Evolutionary conservation across 2,329 filamentous ascomycete species (phyloP).

Genomic region (Orbilia quercus): DNA sequence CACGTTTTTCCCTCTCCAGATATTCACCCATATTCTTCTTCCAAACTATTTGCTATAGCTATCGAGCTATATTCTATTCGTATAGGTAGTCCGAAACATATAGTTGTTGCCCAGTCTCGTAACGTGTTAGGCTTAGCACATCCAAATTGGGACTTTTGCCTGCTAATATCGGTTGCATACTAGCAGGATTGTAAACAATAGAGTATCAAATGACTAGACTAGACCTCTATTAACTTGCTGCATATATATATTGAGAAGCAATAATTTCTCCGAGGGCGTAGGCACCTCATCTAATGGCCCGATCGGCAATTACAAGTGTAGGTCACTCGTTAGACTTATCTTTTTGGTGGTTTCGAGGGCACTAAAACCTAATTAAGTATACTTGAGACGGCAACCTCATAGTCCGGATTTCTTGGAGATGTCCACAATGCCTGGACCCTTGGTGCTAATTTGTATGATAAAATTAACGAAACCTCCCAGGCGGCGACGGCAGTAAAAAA

Average conservation of each 20-base stretch:
- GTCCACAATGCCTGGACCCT: constrained; percentile 2
- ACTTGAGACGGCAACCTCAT: constrained; percentile 2
- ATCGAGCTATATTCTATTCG: background rate
- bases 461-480: constrained; percentile 31
- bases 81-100: background rate
- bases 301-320: constrained; percentile 30
- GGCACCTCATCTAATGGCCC: constrained; percentile 18
- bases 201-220: constrained; percentile 4
- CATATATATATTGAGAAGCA: constrained; percentile 33
- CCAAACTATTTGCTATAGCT: background rate
- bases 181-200: constrained; percentile 5
- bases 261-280: constrained; percentile 32
- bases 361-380: constrained; percentile 14
- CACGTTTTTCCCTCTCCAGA: background rate
- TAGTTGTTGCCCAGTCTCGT: constrained; percentile 1
- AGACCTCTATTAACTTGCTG: constrained; percentile 22
- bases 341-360: constrained; percentile 5
- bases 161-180: constrained; percentile 19
- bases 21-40: background rate
- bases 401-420: constrained; percentile 16
- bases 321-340: background rate
- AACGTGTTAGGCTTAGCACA: background rate
- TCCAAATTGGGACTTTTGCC: background rate
- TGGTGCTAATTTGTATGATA: constrained; percentile 10
- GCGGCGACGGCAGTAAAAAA: constrained; percentile 44